Percentiles rank a stretch among this genome's conserved stretches.
phyloP scores from a whole-genome alignment of 768 basidiomycete species.

The Rhodocollybia butyracea region DNA sequence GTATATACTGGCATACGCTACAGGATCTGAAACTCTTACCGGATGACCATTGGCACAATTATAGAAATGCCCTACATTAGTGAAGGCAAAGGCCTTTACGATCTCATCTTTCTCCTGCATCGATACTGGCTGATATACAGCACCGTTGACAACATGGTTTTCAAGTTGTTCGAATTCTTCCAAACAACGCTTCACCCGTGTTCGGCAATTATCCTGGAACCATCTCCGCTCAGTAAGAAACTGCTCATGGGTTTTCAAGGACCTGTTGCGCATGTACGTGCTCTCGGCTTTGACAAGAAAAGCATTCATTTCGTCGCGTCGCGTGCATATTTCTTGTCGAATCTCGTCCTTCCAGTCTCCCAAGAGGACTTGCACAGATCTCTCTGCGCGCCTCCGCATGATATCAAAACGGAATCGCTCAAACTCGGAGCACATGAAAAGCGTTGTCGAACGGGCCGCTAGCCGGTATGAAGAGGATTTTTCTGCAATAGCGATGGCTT shows the following conservation, averaged over 20 bases:
- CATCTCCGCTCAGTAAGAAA: slow-evolving; percentile 32
- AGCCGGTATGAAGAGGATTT: slow-evolving; percentile 53
- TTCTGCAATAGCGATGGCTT: slow-evolving; percentile 43
- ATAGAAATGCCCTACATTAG: slow-evolving; percentile 37
- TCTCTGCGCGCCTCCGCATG: slow-evolving; percentile 20
- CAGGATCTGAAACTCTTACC: slow-evolving; percentile 19
- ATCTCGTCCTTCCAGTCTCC: not conserved
- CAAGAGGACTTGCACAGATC: slow-evolving; percentile 5
- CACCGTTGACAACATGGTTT: slow-evolving; percentile 33
- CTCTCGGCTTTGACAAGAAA: slow-evolving; percentile 22
- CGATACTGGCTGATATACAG: slow-evolving; percentile 51
- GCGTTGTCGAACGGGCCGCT: slow-evolving; percentile 39
- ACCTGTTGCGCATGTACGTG: slow-evolving; percentile 15
- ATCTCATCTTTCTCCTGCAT: slow-evolving; percentile 49
- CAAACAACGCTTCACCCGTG: slow-evolving; percentile 33
- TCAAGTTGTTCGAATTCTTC: slow-evolving; percentile 46
- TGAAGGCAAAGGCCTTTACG: slow-evolving; percentile 46
- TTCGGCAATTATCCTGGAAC: slow-evolving; percentile 41
- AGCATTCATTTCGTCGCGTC: slow-evolving; percentile 25
- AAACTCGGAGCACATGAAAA: slow-evolving; percentile 41
- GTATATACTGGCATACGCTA: not conserved
- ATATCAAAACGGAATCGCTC: slow-evolving; percentile 48
- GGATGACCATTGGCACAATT: slow-evolving; percentile 59
- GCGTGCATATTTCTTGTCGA: not conserved
- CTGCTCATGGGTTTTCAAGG: slow-evolving; percentile 11